Conservation (phyloP, 805 yeast genomes). For the Nakazawaea sp. region DNA sequence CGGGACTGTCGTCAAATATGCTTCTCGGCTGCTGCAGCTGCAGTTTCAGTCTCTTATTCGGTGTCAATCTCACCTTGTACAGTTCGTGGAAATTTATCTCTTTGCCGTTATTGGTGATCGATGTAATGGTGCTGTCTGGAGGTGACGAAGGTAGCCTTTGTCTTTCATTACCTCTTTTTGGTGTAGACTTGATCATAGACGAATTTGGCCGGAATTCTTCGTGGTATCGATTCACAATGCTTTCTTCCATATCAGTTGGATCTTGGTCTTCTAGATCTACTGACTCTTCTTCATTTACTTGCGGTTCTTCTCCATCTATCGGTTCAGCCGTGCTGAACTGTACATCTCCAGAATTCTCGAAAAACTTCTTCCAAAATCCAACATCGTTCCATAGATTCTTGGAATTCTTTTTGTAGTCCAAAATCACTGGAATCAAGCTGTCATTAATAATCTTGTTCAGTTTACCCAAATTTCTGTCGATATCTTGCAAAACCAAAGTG, state of each 20-base stretch:
- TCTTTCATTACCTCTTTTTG: conserved; percentile 3
- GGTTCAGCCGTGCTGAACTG: conserved; percentile 49
- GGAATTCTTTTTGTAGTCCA: conserved; percentile 51
- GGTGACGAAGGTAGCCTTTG: conserved; percentile 8
- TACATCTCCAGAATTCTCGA: conserved; percentile 70
- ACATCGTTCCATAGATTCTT: conserved; percentile 59
- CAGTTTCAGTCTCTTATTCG: conserved; percentile 8
- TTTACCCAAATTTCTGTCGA: conserved; percentile 64
- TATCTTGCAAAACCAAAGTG: conserved; percentile 68
- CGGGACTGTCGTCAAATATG: conserved; percentile 8
- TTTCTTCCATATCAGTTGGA: conserved; percentile 12
- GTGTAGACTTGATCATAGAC: conserved; percentile 8
- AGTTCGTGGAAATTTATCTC: conserved; percentile 7
- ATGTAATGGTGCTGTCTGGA: background rate
- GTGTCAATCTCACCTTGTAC: conserved; percentile 9
- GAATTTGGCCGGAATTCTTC: conserved; percentile 3
- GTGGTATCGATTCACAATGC: conserved; percentile 8
- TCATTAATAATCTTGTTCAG: conserved; percentile 66
- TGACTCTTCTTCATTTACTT: conserved; percentile 8
- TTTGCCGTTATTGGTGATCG: conserved; percentile 3
- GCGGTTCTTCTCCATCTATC: conserved; percentile 9
- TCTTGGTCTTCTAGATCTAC: conserved; percentile 9
- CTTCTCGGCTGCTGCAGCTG: background rate
- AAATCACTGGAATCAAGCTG: conserved; percentile 60
- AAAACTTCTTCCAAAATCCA: conserved; percentile 70